Percentiles rank a stretch among this genome's conserved stretches.
These are phyloP conservation scores for Closterium sp. DNA, from an alignment of 139 green algal genomes.

Conservation along the genomic window DNA sequence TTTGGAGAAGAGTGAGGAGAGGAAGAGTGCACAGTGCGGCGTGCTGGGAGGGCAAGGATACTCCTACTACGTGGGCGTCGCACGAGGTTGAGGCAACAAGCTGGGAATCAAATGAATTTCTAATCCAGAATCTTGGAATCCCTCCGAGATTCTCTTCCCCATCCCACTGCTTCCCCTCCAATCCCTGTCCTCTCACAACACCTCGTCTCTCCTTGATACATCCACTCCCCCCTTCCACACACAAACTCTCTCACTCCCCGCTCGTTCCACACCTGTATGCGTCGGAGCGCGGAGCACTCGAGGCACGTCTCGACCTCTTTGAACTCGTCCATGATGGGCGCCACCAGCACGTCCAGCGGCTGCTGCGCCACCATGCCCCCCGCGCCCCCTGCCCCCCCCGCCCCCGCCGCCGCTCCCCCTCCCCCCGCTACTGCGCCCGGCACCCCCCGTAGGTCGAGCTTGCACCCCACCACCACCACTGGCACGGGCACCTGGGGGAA, in stretches of 20 bases:
- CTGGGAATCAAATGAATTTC: too few relatives aligned
- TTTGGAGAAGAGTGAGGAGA: neutral
- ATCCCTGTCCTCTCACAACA: neutral
- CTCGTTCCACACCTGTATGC: conserved; percentile 15
- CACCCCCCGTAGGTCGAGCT: conserved; percentile 61
- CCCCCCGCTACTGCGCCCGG: conserved; percentile 17
- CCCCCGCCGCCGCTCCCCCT: neutral
- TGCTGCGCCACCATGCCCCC: conserved; percentile 49
- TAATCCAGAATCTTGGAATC: too few relatives aligned
- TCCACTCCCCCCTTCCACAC: neutral
- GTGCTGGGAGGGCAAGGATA: neutral
- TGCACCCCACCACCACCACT: conserved; percentile 74
- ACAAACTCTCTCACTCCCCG: neutral
- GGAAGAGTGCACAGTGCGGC: neutral
- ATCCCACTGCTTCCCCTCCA: neutral
- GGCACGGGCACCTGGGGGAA: conserved; percentile 51
- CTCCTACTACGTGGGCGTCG: neutral
- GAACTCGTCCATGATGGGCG: conserved; percentile 65
- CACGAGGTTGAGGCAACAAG: too few relatives aligned
- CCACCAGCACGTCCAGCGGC: conserved; percentile 57
- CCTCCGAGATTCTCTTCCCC: neutral
- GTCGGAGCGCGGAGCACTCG: conserved; percentile 74
- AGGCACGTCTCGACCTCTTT: conserved; percentile 82
- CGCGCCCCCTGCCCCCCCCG: too few relatives aligned
- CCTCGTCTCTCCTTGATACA: neutral